phyloP scores from a whole-genome alignment of 2,329 filamentous ascomycete species.

The Penicillium glabrum region DNA sequence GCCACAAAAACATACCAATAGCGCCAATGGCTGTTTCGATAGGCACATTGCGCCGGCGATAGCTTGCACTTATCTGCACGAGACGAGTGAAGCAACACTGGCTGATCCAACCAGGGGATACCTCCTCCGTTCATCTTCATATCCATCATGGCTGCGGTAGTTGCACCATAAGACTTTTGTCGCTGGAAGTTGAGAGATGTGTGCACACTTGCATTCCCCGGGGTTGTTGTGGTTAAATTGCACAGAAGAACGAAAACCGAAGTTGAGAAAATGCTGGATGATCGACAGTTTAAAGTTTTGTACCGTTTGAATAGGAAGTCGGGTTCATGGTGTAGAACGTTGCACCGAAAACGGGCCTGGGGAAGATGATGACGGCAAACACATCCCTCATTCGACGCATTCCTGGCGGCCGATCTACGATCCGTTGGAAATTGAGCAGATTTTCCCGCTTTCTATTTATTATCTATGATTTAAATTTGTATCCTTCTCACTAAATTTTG shows the following conservation, averaged over 20 bases:
- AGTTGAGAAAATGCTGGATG: background rate
- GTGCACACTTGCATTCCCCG: background rate
- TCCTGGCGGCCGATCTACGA: background rate
- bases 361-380: conserved; percentile 3
- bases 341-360: conserved; percentile 14
- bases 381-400: conserved; percentile 4
- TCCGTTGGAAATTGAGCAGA: conserved; percentile 30
- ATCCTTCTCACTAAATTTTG: too few species aligned
- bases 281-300: conserved; percentile 1
- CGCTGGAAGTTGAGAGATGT: background rate
- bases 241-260: background rate
- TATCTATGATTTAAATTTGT: background rate
- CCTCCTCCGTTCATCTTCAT: conserved; percentile 18
- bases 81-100: conserved; percentile 34
- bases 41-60: conserved; percentile 31
- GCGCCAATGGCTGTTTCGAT: conserved; percentile 27
- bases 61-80: conserved; percentile 28
- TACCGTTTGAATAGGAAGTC: background rate
- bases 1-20: conserved; percentile 27
- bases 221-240: background rate
- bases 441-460: conserved; percentile 11
- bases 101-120: conserved; percentile 33
- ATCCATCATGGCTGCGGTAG: conserved; percentile 9
- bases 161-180: background rate
- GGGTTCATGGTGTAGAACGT: background rate